phyloP scores from a whole-genome alignment of 305 asterid genomes.

The Fraxinus latifolia region DNA sequence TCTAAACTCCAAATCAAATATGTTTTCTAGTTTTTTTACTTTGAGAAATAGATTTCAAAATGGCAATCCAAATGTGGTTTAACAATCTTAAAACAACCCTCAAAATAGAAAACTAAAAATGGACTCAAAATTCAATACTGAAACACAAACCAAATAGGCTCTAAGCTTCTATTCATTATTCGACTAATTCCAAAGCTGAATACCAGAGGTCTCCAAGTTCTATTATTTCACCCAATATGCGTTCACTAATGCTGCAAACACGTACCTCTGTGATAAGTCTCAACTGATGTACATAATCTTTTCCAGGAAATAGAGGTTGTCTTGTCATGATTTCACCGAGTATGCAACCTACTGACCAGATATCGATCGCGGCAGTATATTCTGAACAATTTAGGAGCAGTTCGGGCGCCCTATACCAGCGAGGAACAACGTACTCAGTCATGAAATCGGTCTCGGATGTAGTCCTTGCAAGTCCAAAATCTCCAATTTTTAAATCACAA shows the following conservation, averaged over 20 bases:
- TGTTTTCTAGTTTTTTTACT: not conserved
- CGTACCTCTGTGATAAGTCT: slow-evolving; percentile 85
- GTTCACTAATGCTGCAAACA: not conserved
- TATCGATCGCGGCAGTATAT: slow-evolving; percentile 89
- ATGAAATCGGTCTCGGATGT: slow-evolving; percentile 94
- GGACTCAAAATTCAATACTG: not conserved
- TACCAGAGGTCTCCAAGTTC: not conserved
- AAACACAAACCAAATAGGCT: not conserved
- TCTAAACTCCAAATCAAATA: not conserved
- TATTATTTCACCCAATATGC: not conserved
- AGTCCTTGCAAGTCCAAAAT: slow-evolving; percentile 92
- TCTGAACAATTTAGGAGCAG: slow-evolving; percentile 84
- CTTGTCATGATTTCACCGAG: slow-evolving; percentile 84
- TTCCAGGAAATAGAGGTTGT: slow-evolving; percentile 88
- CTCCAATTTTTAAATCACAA: slow-evolving; percentile 79
- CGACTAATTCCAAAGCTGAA: not conserved
- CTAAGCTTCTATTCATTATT: not conserved
- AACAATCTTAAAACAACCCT: not conserved
- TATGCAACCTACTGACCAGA: slow-evolving; percentile 96
- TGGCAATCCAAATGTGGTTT: not conserved
- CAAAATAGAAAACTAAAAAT: not conserved
- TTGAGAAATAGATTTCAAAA: not conserved
- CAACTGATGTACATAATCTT: slow-evolving; percentile 87
- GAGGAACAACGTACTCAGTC: slow-evolving; percentile 93
- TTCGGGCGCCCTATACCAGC: slow-evolving; percentile 95